Conservation (phyloP, 306 rosid genomes). For the Gleditsia sinensis region DNA sequence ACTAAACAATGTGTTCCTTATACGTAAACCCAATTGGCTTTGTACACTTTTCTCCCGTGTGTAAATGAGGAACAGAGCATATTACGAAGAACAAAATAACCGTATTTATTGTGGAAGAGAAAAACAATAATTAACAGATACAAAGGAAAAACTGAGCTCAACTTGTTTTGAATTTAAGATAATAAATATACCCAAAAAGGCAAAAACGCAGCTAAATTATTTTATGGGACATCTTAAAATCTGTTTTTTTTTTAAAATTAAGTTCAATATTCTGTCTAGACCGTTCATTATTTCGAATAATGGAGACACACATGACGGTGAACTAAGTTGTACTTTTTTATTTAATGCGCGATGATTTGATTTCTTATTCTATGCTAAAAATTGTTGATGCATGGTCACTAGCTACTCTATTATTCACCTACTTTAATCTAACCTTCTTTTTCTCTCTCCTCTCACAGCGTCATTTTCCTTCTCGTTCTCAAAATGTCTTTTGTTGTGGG, state of each 20-base stretch:
- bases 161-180: too few relatives aligned
- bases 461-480: background rate
- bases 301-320: conserved; percentile 21
- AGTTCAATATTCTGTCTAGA: too few relatives aligned
- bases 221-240: too few relatives aligned
- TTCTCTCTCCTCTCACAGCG: background rate
- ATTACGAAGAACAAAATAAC: too few relatives aligned
- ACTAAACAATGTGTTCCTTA: conserved; percentile 15
- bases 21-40: background rate
- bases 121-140: too few relatives aligned
- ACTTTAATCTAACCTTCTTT: conserved; percentile 32
- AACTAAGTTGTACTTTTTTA: conserved; percentile 1
- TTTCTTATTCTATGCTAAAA: background rate
- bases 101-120: too few relatives aligned
- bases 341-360: conserved; percentile 2
- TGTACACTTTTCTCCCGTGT: too few relatives aligned
- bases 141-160: too few relatives aligned
- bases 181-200: too few relatives aligned
- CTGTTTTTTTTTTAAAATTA: too few relatives aligned
- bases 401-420: conserved; percentile 10
- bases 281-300: conserved; percentile 30
- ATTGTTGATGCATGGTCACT: background rate
- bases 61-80: too few relatives aligned
- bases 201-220: too few relatives aligned
- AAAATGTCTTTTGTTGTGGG: background rate